Evolutionary conservation across 2,329 filamentous ascomycete genomes (phyloP), one percentile per base, ranked within the genome.

Genomic region (Graphiopsis chlorocephala): DNA sequence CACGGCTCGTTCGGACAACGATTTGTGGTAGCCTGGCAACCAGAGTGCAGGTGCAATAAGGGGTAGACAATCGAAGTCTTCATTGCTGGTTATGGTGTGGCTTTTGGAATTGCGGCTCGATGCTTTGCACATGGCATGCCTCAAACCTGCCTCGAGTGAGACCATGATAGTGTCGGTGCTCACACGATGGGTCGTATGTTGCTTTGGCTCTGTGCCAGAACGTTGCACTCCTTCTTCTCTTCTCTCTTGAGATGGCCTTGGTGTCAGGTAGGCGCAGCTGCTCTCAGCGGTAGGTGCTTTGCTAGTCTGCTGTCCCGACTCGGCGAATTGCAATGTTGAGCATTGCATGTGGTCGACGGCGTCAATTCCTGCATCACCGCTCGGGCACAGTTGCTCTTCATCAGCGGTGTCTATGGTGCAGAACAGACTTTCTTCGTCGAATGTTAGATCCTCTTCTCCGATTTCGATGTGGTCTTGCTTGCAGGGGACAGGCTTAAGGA

Each of bases 21-120:
- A 75, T 20, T 64, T 63, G 20, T 77, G 66, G 66, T 78, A 78
- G 7, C 73, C 76, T 7, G 76, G 75, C 55, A 73, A 75, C 76
- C 77, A 83, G 29, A 81, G 52, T 4, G 71, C 65, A 3, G 81
- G 80, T 42, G 75, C 76, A 6, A 81, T 60, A 42, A 77, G 72
- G 42, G 75, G 71, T 3, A 83, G 72, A 48, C 72, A 72, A 42
- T 71, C 66, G 25, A 71, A 67, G 12, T 75, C 75, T 15, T 75
- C 75, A 26, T 68, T 77, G 29, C 73, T 72, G 59, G 70, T 73
- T 17, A 78, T 52, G 26, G 72, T 76, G 8, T 78, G 50, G 12
- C 25, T n/a, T 7, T 20, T 55, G 33, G 17, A n/a, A 2, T 23
- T 55, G 5, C 60, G 17, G 28, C 31, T 31, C n/a, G 60, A 33